Evolutionary conservation across 2,329 filamentous ascomycete genomes (phyloP).

Genomic region (Botryotinia convoluta): DNA sequence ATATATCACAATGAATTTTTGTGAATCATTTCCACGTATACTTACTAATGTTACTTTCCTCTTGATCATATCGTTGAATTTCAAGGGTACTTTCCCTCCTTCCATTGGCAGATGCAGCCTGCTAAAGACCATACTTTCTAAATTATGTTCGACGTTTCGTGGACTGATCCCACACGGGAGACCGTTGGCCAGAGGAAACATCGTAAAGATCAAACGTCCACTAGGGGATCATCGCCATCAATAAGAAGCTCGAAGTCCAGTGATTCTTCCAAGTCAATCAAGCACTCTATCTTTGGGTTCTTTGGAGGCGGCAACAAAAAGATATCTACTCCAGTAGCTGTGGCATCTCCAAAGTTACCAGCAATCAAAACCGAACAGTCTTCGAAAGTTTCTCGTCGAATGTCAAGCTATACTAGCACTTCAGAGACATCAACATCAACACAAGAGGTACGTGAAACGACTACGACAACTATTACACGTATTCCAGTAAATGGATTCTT

Average conservation of each 20-base stretch:
- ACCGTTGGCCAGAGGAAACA: constrained; percentile 36
- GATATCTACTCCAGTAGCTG: background rate
- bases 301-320: constrained; percentile 39
- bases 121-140: constrained; percentile 21
- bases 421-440: constrained; percentile 23
- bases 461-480: constrained; percentile 20
- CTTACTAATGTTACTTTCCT: constrained; percentile 10
- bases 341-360: constrained; percentile 16
- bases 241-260: constrained; percentile 27
- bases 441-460: constrained; percentile 19
- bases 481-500: constrained; percentile 22
- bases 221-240: constrained; percentile 14
- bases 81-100: constrained; percentile 14
- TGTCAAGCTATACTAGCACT: constrained; percentile 26
- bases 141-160: constrained; percentile 39
- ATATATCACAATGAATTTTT: constrained; percentile 20
- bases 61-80: constrained; percentile 8
- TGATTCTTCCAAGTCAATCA: constrained; percentile 22
- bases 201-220: constrained; percentile 31
- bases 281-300: constrained; percentile 29
- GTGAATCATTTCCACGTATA: constrained; percentile 20
- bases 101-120: constrained; percentile 15
- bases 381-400: constrained; percentile 22
- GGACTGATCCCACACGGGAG: constrained; percentile 35
- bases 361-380: constrained; percentile 16